A percentile compares a stretch with the other conserved stretches of the same genome.
Evolutionary conservation across 2,329 filamentous ascomycete genomes (phyloP).

Genomic region (Trichoderma sp.): DNA sequence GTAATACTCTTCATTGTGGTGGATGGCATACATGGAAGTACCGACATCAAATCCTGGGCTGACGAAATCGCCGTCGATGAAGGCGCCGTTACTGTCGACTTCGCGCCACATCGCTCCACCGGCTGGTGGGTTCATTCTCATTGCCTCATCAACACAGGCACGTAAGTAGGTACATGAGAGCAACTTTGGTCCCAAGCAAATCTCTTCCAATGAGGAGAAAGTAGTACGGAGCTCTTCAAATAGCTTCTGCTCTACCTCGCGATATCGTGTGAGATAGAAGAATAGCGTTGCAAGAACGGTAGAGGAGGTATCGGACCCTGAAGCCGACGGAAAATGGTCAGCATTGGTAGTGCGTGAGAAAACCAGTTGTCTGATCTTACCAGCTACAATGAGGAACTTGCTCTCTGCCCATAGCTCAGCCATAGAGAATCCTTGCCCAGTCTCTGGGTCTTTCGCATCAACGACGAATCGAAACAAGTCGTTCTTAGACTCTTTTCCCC

Average conservation of each 20-base stretch:
- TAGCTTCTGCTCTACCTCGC: conserved; percentile 33
- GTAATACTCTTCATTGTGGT: conserved; percentile 18
- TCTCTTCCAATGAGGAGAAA: conserved; percentile 38
- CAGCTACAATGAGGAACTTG: conserved; percentile 36
- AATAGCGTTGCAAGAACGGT: conserved; percentile 26
- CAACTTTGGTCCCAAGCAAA: conserved; percentile 35
- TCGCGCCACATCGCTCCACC: conserved; percentile 10
- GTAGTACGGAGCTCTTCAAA: conserved; percentile 35
- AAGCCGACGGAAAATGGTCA: not conserved
- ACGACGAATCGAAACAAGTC: conserved; percentile 51
- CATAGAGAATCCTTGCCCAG: conserved; percentile 44
- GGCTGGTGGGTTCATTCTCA: conserved; percentile 7
- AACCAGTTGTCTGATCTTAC: conserved; percentile 6
- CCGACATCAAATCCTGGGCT: conserved; percentile 2
- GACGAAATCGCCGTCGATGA: conserved; percentile 19
- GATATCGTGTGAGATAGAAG: conserved; percentile 43
- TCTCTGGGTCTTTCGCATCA: conserved; percentile 48
- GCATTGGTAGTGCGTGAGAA: not conserved
- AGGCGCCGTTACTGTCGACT: not conserved
- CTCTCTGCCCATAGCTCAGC: conserved; percentile 46
- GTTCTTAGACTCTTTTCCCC: conserved; percentile 24
- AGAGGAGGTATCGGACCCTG: not conserved
- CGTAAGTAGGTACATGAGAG: conserved; percentile 40
- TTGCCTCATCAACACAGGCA: conserved; percentile 37
- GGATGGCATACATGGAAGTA: not conserved